Evolutionary conservation across 75 land plant species (phyloP).

Genomic region (Pinus tabuliformis): DNA sequence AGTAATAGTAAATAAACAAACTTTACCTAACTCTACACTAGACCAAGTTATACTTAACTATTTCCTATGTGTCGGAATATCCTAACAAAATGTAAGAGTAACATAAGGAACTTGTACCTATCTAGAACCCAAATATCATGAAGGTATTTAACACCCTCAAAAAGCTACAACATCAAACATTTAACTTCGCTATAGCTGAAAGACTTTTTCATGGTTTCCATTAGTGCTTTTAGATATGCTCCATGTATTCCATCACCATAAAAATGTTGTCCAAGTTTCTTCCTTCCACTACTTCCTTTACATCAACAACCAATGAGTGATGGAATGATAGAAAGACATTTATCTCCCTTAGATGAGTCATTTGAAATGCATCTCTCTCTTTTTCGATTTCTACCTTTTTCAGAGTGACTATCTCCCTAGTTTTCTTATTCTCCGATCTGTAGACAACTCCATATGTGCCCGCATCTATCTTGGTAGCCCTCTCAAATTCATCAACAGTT

Average conservation of each 20-base stretch:
- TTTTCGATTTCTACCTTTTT: constrained; percentile 79
- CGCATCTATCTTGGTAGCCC: constrained; percentile 85
- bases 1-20: no score
- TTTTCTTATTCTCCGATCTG: constrained; percentile 82
- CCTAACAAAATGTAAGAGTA: not conserved
- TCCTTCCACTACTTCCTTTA: constrained; percentile 96
- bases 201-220: constrained; percentile 93
- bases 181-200: constrained; percentile 98
- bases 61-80: no score
- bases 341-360: constrained; percentile 91
- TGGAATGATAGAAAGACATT: constrained; percentile 57
- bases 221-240: constrained; percentile 61
- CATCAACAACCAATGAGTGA: constrained; percentile 69
- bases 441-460: constrained; percentile 20
- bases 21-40: no score
- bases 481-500: not conserved
- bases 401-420: constrained; percentile 54
- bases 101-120: constrained; percentile 19
- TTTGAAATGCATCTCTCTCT: constrained; percentile 88
- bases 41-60: no score
- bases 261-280: constrained; percentile 79
- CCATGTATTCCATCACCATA: constrained; percentile 77
- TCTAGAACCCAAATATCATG: constrained; percentile 11
- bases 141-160: constrained; percentile 34
- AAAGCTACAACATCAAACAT: constrained; percentile 91